Conservation (phyloP, 768 basidiomycete species). For the Coprinellus micaceus region DNA sequence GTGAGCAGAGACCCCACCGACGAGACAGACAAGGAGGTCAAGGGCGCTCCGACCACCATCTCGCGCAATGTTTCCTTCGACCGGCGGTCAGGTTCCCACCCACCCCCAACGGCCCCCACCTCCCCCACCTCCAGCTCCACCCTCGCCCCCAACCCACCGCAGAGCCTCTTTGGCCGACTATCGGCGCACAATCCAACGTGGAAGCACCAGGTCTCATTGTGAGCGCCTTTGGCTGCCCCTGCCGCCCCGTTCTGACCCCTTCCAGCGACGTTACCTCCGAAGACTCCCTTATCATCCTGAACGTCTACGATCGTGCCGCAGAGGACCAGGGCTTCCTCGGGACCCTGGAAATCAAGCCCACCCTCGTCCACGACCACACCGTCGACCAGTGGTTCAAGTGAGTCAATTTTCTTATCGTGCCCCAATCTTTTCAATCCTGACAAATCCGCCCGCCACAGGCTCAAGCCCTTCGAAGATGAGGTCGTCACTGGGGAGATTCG, state of each 20-base stretch:
- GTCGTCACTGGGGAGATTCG: conserved; percentile 89
- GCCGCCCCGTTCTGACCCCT: conserved; percentile 2
- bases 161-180: conserved; percentile 57
- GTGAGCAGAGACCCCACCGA: conserved; percentile 86
- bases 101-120: conserved; percentile 34
- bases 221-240: conserved; percentile 30
- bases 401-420: conserved; percentile 27
- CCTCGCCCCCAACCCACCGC: conserved; percentile 17
- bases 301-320: conserved; percentile 85
- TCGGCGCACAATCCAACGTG: conserved; percentile 90
- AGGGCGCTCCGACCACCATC: conserved; percentile 67
- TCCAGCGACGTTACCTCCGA: conserved; percentile 90
- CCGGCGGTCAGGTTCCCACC: conserved; percentile 43
- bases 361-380: conserved; percentile 87
- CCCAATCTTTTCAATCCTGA: not conserved
- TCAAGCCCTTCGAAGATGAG: conserved; percentile 75
- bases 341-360: conserved; percentile 85
- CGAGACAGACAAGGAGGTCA: conserved; percentile 85
- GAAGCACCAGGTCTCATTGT: conserved; percentile 99
- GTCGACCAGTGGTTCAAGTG: conserved; percentile 98
- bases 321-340: conserved; percentile 89
- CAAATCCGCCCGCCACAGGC: conserved; percentile 38
- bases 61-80: conserved; percentile 22
- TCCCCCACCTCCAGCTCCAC: conserved; percentile 25
- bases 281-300: conserved; percentile 77